phyloP scores from a whole-genome alignment of 345 rosid genomes.

The Linum lewisii region DNA sequence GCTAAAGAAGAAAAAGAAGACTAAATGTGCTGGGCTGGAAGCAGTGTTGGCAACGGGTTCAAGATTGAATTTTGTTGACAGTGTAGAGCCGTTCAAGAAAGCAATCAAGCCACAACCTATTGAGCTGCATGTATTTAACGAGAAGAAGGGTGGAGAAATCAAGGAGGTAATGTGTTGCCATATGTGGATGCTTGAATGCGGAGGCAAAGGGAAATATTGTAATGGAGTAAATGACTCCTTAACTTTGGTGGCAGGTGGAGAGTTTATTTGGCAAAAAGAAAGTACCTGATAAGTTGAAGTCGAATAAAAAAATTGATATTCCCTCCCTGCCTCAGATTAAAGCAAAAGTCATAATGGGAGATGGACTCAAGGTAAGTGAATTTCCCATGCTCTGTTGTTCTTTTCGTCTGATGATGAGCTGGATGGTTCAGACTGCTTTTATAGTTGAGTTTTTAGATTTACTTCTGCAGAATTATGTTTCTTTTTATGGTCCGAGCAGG shows the following conservation, averaged over 20 bases:
- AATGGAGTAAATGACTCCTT: not conserved
- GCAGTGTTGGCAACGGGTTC: conserved; percentile 30
- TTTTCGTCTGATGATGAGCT: not conserved
- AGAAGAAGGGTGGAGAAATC: conserved; percentile 31
- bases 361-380: conserved; percentile 53
- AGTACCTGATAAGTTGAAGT: conserved; percentile 42
- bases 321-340: conserved; percentile 25
- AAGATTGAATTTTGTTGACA: conserved; percentile 35
- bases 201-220: not conserved
- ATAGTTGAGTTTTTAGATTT: not conserved
- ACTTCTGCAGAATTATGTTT: conserved; percentile 8
- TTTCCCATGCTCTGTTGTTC: not conserved
- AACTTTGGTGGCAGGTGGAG: conserved; percentile 50
- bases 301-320: conserved; percentile 33
- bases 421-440: not conserved
- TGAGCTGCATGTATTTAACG: conserved; percentile 32
- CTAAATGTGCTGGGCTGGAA: conserved; percentile 37
- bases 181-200: not conserved
- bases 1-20: conserved; percentile 45
- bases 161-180: conserved; percentile 35
- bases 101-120: conserved; percentile 34
- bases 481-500: not conserved
- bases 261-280: conserved; percentile 33
- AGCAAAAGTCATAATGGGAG: conserved; percentile 67
- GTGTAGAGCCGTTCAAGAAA: conserved; percentile 44